These are phyloP conservation scores for Arxiozyma bovina DNA, from an alignment of 1,139 yeast genomes.

Conservation along the genomic window DNA sequence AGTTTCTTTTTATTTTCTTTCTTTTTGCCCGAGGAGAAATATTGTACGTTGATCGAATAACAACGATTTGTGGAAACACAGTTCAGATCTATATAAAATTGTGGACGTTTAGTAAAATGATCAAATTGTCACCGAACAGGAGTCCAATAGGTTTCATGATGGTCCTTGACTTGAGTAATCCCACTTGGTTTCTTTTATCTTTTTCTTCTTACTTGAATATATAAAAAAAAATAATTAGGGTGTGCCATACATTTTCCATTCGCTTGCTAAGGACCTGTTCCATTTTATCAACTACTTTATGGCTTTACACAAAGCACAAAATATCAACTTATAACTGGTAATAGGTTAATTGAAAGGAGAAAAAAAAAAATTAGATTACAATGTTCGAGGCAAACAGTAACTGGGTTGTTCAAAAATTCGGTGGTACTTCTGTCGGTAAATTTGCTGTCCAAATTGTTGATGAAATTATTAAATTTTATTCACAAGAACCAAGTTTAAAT, in stretches of 20 bases:
- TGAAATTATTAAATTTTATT: constrained; percentile 65
- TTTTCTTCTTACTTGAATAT: too few species aligned
- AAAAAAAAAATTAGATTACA: background rate
- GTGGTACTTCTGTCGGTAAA: constrained; percentile 97
- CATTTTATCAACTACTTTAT: background rate
- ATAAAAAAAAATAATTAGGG: too few species aligned
- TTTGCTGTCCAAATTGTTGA: constrained; percentile 78
- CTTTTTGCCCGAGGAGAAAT: background rate
- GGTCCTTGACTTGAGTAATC: too few species aligned
- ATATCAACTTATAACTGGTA: background rate
- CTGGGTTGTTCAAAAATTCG: constrained; percentile 93
- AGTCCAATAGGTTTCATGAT: background rate
- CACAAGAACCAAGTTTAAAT: constrained; percentile 28
- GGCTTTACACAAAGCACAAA: background rate
- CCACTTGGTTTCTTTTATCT: background rate
- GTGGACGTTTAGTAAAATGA: background rate
- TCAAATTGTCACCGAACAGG: background rate
- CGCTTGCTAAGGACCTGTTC: background rate
- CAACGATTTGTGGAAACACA: background rate
- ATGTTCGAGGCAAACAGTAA: constrained; percentile 9
- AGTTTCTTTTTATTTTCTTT: too few species aligned
- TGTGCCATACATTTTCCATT: background rate
- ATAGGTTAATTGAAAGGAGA: background rate
- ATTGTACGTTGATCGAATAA: background rate
- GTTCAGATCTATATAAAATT: background rate